Evolutionary conservation across 1,284 basidiomycete genomes (phyloP), one percentile per base, ranked within the genome.

Genomic region (Thecaphora frezii): DNA sequence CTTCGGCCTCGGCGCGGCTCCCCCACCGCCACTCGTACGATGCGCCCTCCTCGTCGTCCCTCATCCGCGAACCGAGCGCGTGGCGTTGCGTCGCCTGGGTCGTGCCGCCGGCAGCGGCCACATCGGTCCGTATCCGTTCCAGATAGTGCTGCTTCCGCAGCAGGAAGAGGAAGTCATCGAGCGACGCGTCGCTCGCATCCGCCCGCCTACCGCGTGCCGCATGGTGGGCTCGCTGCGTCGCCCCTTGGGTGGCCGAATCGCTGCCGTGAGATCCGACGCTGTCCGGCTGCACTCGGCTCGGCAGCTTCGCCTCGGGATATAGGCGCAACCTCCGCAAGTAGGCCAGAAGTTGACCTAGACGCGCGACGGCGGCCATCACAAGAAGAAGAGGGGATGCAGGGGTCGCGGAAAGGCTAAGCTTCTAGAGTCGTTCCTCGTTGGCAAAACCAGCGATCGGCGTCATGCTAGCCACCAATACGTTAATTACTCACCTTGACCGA

Each of bases 11-110:
- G 16, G 73, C 66, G 1, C 79, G 45, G 36, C 72, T 66, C 5
- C 79, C 79, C 79, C 79, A 80, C 23, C 71, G 48, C 71, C 74
- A 80, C 41, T 77, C 78, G 33, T 36, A 36, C 5, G 33, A 36
- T 16, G 33, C 33, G 7, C 33, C 33, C 16, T 36, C 33, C 33
- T 36, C 33, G 33, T 36, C 33, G 33, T 36, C 33, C 12, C 33
- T 9, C 33, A 36, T 36, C 8, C 33, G 33, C 33, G 33, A 36
- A 4, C 33, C 33, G 33, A 4, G 4, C 12, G 33, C 33, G 33
- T 36, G 33, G 16, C 33, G 33, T 16, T 36, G 33, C 16, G 33
- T 41, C 23, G 40, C 40, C 40, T 41, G 40, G 9, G 40, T 41
- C 4, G 9, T 24, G 10, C 40, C 49, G 18, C 26, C 47, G 30